These are phyloP conservation scores for Colletotrichum tofieldiae DNA, from an alignment of 2,329 filamentous ascomycete species.

Conservation along the genomic window DNA sequence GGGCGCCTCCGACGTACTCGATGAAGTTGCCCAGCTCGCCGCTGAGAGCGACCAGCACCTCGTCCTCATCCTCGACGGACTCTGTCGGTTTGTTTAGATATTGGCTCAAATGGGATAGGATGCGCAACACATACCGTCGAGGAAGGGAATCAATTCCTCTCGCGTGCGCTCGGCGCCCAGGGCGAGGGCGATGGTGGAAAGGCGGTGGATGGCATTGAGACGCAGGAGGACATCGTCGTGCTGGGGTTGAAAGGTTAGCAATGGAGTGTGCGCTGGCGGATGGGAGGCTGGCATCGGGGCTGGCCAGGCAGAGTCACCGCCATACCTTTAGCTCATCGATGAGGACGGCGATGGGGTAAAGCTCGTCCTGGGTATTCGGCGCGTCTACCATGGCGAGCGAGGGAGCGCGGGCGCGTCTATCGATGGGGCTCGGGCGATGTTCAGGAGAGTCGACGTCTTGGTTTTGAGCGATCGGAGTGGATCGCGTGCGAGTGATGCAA, in stretches of 20 bases:
- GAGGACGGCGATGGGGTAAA: constrained; percentile 99
- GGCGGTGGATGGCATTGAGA: constrained; percentile 97
- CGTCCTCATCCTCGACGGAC: constrained; percentile 98
- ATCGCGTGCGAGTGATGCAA: constrained; percentile 52
- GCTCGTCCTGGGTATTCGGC: constrained; percentile 94
- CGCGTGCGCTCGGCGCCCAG: constrained; percentile 96
- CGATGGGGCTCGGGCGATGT: constrained; percentile 34
- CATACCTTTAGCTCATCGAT: constrained; percentile 99
- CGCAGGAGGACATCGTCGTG: constrained; percentile 98
- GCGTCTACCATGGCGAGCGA: constrained; percentile 86
- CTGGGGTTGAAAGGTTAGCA: constrained; percentile 65
- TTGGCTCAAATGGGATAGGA: constrained; percentile 27
- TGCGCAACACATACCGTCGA: constrained; percentile 83
- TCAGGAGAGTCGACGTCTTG: constrained; percentile 34
- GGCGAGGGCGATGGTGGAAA: constrained; percentile 97
- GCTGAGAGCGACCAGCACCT: constrained; percentile 96
- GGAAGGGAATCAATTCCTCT: constrained; percentile 98
- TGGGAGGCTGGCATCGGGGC: constrained; percentile 39
- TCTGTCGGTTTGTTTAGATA: constrained; percentile 69
- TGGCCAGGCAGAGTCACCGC: constrained; percentile 40
- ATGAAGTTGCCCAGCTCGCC: constrained; percentile 97
- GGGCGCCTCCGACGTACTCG: constrained; percentile 95
- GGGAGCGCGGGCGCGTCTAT: constrained; percentile 52
- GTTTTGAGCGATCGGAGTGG: constrained; percentile 46
- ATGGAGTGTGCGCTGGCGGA: constrained; percentile 42